Evolutionary conservation across 2,329 filamentous ascomycete species (phyloP), one percentile per base, ranked within the genome.

Genomic region (Penicillium fuscoglaucum): DNA sequence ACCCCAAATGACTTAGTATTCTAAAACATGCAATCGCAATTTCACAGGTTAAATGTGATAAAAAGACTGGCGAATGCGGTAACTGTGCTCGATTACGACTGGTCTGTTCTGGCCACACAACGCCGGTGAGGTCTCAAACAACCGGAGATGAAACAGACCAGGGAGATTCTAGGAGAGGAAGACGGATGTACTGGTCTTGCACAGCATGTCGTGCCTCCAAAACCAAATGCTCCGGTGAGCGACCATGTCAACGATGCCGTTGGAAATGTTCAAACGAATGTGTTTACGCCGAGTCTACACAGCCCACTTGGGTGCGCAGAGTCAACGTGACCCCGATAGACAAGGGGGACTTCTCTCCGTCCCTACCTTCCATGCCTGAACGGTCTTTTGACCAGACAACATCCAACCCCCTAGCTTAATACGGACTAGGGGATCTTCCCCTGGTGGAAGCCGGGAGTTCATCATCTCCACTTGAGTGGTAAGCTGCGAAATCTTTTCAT

Each of bases 201-300:
- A 59, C 47, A 6, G 56, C 51, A 29, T 66, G 64, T 43, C 62
- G 64, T 12, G 43, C 45, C n/a, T 65, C 63, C 0, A 66, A 66
- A 35, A 66, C 64, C 2, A 66, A 66, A 44, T 66, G 64, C 37
- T 66, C 64, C 1, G 64, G 64, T 15, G 63, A 64, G 15, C 63
- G 59, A 40, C 64, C 64, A 33, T 66, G 64, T 45, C 57, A 55
- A 47, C 55, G 63, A 31, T 66, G 64, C 55, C 52, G 47, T 41
- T 9, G 61, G 59, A 49, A 53, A 39, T 19, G 26, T 40, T 4
- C 24, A 9, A n/a, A 6, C 43, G 43, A 45, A 19, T 66, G 64
- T 47, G 41, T 58, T 10, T 66, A 62, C 29, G 61, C 61, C 6
- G 63, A 66, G 26, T 62, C 63, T 4, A 61, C 61, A 9, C 61